Base-by-base conservation (phyloP, 768 basidiomycete genomes). In the Suillus bovinus region DNA sequence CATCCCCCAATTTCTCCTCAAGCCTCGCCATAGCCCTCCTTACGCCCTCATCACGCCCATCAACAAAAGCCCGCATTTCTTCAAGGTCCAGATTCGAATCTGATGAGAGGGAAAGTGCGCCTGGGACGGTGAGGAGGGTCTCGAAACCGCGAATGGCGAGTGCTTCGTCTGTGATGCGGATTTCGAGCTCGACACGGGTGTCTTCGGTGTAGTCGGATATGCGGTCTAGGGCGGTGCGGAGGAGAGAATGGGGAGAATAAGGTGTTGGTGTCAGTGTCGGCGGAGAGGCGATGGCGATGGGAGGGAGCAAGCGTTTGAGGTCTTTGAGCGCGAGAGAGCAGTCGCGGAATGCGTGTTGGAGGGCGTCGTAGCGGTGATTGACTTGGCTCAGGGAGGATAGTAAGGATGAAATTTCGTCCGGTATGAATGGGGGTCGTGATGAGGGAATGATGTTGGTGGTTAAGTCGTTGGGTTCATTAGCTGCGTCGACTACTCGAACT, bases 121-220 rank as follows among this genome's bases (percentile, higher is more conserved):
- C 84, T 27, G 84, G 83, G 4, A 92, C 78, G 17, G 78, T 75
- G 14, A 93, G 76, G n/a, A 92, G 71, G 0, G 88, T 86, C 66
- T 87, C 85, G 63, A 86, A 93, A 4, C 91, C 91, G 9, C 80
- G 81, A 8, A 79, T 77, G 0, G 88, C 78, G 16, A 93, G 80
- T 13, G 80, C 81, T 64, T 91, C 91, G 69, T 94, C 92, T 2
- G 88, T 82, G 11, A 87, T 76, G 27, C 85, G 83, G 44, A 94
- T 93, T 75, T 94, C 92, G 24, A 94, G 76, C 70, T 94, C 92
- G 11, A 94, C 92, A 1, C 90, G 84, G 1, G 85, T 85, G 65
- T 93, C 92, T 70, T 93, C 92, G 5, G 84, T 84, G 69, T 83
- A 90, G 70, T 94, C 90, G 59, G 85, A 80, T 47, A 94, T 78